Evolutionary conservation across 768 basidiomycete genomes (phyloP), one percentile per base, ranked within the genome.

Genomic region (Collybia nuda): DNA sequence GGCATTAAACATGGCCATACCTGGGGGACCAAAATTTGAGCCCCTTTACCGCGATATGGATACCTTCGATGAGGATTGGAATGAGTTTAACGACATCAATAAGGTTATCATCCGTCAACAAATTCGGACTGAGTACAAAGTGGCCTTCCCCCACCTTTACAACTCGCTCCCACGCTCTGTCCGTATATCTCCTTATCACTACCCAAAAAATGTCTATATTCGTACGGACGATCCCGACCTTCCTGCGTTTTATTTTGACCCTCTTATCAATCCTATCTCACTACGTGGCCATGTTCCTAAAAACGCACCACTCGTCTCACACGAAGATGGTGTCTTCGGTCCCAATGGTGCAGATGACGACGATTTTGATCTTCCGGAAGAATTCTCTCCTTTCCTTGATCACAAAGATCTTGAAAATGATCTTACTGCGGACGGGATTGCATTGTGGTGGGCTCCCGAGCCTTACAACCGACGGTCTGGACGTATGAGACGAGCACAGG

Each of bases 61-160:
- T 62, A 78, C 88, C 11, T 98, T 93, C 58, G 97, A 99, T 63
- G 97, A 98, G 65, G 97, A 99, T 64, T 97, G 94, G 94, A 97
- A 97, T 67, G 94, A 97, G 67, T 99, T 99, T 63, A 99, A 99
- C 66, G 97, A 99, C 64, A 97, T 98, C 70, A 95, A 97, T 74
- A 99, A 99, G 70, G 90, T 99, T 62, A 96, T 99, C 68, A 98
- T 99, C 59, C 94, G 97, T 18, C 94, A 98, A 64, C 93, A 97
- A 67, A 96, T 98, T 56, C 84, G 97, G 40, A 98, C 96, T 2
- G 97, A 99, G 72, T 98, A 99, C 81, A 98, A 96, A 67, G 94
- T 99, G 45, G 96, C 95, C 2, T 98, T 98, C 79, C 96, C 97
- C 26, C 96, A 99, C 63, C 80, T 99, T 1, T 99, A 99, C 74